A percentile compares a stretch with the other conserved stretches of the same genome.
Conservation (phyloP, 768 basidiomycete species). For the Lentinula boryana region DNA sequence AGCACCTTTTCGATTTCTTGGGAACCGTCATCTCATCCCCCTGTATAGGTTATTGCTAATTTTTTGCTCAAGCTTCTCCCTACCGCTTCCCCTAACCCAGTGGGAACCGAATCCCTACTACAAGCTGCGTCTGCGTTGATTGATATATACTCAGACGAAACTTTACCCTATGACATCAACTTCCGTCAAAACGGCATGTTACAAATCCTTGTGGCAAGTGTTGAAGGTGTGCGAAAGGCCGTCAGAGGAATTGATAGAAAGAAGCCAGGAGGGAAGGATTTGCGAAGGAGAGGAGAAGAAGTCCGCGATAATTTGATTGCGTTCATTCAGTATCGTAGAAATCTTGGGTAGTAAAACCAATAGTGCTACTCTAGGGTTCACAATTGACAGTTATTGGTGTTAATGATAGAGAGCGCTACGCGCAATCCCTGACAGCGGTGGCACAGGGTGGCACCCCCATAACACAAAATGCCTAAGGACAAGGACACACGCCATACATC, state of each 20-base stretch:
- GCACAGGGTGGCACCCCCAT: no score
- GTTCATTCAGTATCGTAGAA: conserved; percentile 68
- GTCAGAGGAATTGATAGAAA: conserved; percentile 63
- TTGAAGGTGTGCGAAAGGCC: conserved; percentile 56
- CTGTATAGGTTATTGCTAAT: conserved; percentile 49
- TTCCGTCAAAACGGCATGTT: conserved; percentile 63
- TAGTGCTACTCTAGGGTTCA: neutral
- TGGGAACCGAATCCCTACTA: conserved; percentile 63
- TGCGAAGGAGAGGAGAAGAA: conserved; percentile 67
- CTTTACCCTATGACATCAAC: conserved; percentile 70
- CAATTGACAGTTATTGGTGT: no score
- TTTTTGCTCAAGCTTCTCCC: conserved; percentile 66
- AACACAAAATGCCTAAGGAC: no score
- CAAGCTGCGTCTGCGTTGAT: conserved; percentile 80
- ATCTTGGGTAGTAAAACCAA: conserved; percentile 34
- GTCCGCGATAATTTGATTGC: conserved; percentile 70
- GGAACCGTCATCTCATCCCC: neutral
- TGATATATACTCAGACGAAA: conserved; percentile 92
- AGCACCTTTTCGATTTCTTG: conserved; percentile 8
- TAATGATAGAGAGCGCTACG: no score
- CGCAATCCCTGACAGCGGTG: no score
- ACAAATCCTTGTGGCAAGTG: conserved; percentile 45
- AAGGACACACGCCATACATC: no score
- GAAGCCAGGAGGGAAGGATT: conserved; percentile 59
- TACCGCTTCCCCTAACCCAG: conserved; percentile 31